Conservation (phyloP, 495 filamentous ascomycete species). For the Tetracladium marchalianum region DNA sequence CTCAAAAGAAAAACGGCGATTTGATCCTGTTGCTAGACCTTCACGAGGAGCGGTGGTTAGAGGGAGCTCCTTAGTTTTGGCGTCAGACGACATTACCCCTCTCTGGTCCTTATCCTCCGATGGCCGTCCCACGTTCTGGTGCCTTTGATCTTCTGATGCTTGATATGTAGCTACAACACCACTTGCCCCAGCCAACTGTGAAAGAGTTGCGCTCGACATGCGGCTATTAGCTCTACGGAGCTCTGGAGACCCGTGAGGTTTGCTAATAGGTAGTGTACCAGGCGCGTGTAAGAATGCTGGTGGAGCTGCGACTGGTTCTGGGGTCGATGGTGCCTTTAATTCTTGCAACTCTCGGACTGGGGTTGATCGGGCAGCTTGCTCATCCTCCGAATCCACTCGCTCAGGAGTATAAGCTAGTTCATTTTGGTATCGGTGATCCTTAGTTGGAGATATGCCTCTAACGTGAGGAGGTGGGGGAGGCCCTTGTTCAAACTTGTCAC, state of each 20-base stretch:
- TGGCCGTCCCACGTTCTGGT: slow-evolving; percentile 7
- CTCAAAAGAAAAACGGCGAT: slow-evolving; percentile 15
- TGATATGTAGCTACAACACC: slow-evolving; percentile 25
- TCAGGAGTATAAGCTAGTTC: slow-evolving; percentile 32
- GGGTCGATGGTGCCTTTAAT: slow-evolving; percentile 47
- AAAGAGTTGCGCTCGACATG: slow-evolving; percentile 70
- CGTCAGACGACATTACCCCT: slow-evolving; percentile 35
- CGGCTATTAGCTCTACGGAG: slow-evolving; percentile 67
- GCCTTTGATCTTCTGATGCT: slow-evolving; percentile 23
- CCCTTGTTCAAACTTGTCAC: slow-evolving; percentile 27
- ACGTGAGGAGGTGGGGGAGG: slow-evolving; percentile 21
- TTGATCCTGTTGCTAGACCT: slow-evolving; percentile 36
- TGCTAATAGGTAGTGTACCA: slow-evolving; percentile 52
- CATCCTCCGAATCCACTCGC: slow-evolving; percentile 50
- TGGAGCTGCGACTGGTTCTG: slow-evolving; percentile 63
- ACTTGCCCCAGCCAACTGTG: slow-evolving; percentile 61
- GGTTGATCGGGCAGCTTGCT: slow-evolving; percentile 25
- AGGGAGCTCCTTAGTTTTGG: slow-evolving; percentile 34
- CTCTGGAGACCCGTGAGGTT: slow-evolving; percentile 64
- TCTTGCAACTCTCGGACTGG: slow-evolving; percentile 37
- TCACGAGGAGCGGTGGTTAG: slow-evolving; percentile 28
- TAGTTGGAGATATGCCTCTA: slow-evolving; percentile 3
- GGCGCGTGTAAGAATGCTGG: slow-evolving; percentile 68
- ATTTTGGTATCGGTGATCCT: not conserved
- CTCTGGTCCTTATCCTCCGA: slow-evolving; percentile 25